Conservation (phyloP, 2,329 filamentous ascomycete species). For the Aspergillus neotritici region DNA sequence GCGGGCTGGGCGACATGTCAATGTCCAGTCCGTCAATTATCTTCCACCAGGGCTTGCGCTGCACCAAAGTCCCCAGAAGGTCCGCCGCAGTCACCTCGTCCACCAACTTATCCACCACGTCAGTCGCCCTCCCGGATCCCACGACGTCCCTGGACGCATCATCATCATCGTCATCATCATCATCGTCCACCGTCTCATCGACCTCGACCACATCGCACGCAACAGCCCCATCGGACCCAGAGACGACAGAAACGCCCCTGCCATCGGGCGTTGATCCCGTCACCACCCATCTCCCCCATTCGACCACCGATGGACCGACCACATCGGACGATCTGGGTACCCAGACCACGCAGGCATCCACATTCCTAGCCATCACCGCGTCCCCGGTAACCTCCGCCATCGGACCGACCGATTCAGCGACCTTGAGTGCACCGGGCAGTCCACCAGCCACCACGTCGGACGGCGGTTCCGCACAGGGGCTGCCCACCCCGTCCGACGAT, state of each 20-base stretch:
- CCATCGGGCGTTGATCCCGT: background rate
- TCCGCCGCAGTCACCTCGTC: constrained; percentile 12
- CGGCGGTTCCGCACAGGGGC: background rate
- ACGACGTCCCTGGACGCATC: background rate
- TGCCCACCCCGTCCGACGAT: constrained; percentile 2
- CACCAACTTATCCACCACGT: background rate
- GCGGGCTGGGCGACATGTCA: constrained; percentile 22
- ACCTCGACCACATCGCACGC: background rate
- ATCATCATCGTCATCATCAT: background rate
- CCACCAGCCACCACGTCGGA: constrained; percentile 3
- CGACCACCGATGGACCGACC: too few species aligned
- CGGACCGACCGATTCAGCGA: background rate
- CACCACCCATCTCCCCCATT: background rate
- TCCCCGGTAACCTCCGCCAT: background rate
- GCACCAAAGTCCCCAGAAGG: constrained; percentile 19
- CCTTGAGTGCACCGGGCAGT: background rate
- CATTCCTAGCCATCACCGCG: background rate
- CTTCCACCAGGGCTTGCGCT: constrained; percentile 20
- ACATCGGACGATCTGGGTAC: too few species aligned
- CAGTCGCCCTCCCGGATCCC: background rate
- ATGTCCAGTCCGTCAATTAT: constrained; percentile 22
- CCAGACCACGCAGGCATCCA: background rate
- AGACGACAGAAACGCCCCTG: background rate
- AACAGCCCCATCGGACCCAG: background rate
- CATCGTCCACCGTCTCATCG: background rate